Percentiles rank a stretch among this genome's conserved stretches.
These are phyloP conservation scores for Astrocystis sublimbata DNA, from an alignment of 495 filamentous ascomycete genomes.

Conservation along the genomic window DNA sequence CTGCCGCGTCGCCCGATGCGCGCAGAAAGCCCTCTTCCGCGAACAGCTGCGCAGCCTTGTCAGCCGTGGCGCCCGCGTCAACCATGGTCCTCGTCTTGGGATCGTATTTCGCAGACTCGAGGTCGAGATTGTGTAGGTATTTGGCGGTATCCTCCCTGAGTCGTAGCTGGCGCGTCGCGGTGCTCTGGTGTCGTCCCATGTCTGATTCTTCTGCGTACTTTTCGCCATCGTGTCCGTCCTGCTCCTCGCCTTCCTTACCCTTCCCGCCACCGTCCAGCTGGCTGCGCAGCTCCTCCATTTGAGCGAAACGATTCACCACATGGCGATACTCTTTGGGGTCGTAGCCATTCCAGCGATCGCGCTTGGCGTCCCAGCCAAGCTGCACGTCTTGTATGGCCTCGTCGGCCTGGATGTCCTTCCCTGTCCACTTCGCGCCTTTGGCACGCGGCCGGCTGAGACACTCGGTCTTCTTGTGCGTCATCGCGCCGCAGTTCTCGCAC, in stretches of 20 bases:
- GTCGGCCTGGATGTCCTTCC: slow-evolving; percentile 89
- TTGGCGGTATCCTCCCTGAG: slow-evolving; percentile 98
- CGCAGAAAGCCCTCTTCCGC: slow-evolving; percentile 94
- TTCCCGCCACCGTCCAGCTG: slow-evolving; percentile 47
- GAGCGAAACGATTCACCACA: slow-evolving; percentile 85
- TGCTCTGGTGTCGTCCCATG: slow-evolving; percentile 88
- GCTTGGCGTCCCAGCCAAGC: slow-evolving; percentile 96
- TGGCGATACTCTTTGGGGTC: slow-evolving; percentile 81
- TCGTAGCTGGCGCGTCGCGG: slow-evolving; percentile 84
- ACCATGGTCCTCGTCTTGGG: slow-evolving; percentile 96
- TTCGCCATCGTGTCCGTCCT: slow-evolving; percentile 57
- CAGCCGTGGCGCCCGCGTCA: slow-evolving; percentile 77
- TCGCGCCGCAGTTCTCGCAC: slow-evolving; percentile 96
- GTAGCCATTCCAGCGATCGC: slow-evolving; percentile 97
- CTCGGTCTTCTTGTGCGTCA: slow-evolving; percentile 94
- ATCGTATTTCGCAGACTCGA: slow-evolving; percentile 97
- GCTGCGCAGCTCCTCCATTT: slow-evolving; percentile 79
- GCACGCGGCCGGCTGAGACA: slow-evolving; percentile 89
- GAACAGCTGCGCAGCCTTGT: slow-evolving; percentile 82
- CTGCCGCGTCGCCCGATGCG: slow-evolving; percentile 88
- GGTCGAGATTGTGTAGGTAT: slow-evolving; percentile 89
- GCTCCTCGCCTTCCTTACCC: slow-evolving; percentile 50
- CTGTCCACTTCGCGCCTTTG: slow-evolving; percentile 88
- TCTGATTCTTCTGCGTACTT: slow-evolving; percentile 97
- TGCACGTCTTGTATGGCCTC: slow-evolving; percentile 82